phyloP scores from a whole-genome alignment of 345 rosid species.

The Gossypium herbaceum region DNA sequence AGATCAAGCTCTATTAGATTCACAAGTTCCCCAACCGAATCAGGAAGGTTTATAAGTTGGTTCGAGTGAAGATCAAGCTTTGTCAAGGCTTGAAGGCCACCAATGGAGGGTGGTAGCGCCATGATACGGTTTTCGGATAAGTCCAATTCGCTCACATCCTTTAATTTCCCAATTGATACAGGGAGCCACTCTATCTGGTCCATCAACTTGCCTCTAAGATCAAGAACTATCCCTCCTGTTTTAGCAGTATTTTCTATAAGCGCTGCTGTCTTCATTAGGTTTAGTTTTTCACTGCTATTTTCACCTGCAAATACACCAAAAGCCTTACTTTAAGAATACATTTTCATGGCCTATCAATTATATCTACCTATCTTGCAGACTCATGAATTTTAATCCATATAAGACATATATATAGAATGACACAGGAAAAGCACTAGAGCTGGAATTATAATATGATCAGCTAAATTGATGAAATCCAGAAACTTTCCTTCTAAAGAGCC shows the following conservation, averaged over 20 bases:
- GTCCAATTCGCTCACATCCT: slow-evolving; percentile 39
- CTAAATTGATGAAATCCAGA: background rate
- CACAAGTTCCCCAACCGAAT: slow-evolving; percentile 46
- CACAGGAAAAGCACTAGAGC: too few relatives aligned
- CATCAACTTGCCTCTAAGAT: slow-evolving; percentile 56
- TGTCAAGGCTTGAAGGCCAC: slow-evolving; percentile 39
- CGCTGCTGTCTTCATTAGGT: slow-evolving; percentile 56
- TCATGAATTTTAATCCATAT: too few relatives aligned
- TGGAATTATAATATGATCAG: background rate
- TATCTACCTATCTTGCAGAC: background rate
- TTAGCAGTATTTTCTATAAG: slow-evolving; percentile 51
- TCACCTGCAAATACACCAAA: slow-evolving; percentile 31
- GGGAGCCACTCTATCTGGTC: slow-evolving; percentile 72
- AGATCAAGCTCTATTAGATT: slow-evolving; percentile 51
- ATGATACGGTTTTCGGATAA: slow-evolving; percentile 56
- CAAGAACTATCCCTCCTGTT: slow-evolving; percentile 35
- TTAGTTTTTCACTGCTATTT: slow-evolving; percentile 39
- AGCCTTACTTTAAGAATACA: background rate
- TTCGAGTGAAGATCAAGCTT: slow-evolving; percentile 57
- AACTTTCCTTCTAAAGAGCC: background rate
- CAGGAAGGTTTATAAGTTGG: slow-evolving; percentile 57
- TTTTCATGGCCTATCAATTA: background rate
- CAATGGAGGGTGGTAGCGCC: slow-evolving; percentile 53
- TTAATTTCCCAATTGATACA: slow-evolving; percentile 51
- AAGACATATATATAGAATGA: too few relatives aligned